Percentiles rank a stretch among this genome's conserved stretches.
Evolutionary conservation across 2,329 filamentous ascomycete species (phyloP).

Genomic region (Exophiala spinifera): DNA sequence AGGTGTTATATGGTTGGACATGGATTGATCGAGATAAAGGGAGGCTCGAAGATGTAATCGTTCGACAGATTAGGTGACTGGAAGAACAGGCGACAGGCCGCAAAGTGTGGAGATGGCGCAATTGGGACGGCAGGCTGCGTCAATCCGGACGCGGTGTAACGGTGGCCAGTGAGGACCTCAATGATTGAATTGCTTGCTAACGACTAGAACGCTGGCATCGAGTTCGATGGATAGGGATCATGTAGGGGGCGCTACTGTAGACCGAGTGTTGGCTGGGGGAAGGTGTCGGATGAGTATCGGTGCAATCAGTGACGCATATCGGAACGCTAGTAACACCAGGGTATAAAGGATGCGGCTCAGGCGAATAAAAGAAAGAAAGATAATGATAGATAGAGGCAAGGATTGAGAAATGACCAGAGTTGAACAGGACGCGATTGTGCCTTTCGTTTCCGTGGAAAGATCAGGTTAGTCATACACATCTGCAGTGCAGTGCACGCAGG

Average conservation of each 20-base stretch:
- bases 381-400: slow-evolving; percentile 7
- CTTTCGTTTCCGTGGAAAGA: background rate
- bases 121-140: slow-evolving; percentile 20
- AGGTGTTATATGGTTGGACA: slow-evolving; percentile 37
- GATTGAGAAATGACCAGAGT: background rate
- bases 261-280: background rate
- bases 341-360: background rate
- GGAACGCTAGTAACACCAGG: background rate
- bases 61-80: slow-evolving; percentile 13
- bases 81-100: slow-evolving; percentile 21
- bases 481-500: background rate
- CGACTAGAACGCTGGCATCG: too few species aligned
- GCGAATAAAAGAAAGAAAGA: slow-evolving; percentile 4
- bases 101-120: slow-evolving; percentile 26
- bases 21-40: slow-evolving; percentile 28
- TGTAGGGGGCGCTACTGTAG: slow-evolving; percentile 8
- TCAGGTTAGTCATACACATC: slow-evolving; percentile 8
- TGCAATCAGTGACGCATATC: slow-evolving; percentile 12
- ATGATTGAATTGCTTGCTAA: too few species aligned
- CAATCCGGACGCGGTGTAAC: slow-evolving; percentile 12
- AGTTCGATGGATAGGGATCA: slow-evolving; percentile 4
- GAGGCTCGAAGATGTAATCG: slow-evolving; percentile 1
- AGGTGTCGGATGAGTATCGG: slow-evolving; percentile 3
- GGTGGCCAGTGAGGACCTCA: background rate
- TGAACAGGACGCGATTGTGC: slow-evolving; percentile 4